Percentiles rank a stretch among this genome's conserved stretches.
phyloP scores from a whole-genome alignment of 495 filamentous ascomycete genomes.

The Astrocystis sublimbata region DNA sequence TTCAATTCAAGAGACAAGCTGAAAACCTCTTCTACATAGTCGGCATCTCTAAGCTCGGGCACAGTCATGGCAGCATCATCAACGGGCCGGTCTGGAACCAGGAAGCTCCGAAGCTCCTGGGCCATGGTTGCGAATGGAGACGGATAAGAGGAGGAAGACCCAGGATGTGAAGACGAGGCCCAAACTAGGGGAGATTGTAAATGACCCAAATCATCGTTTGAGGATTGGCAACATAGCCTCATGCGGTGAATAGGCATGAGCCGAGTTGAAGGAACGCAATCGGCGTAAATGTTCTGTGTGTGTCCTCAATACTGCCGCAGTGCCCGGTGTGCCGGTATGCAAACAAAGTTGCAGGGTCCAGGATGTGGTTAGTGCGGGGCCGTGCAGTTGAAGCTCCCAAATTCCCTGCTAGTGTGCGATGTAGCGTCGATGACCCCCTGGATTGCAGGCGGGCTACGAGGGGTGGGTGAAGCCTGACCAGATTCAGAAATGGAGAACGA shows the following conservation, averaged over 20 bases:
- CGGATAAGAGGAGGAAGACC: background rate
- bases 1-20: slow-evolving; percentile 35
- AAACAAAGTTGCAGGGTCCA: slow-evolving; percentile 6
- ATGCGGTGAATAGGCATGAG: background rate
- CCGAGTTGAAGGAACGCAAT: background rate
- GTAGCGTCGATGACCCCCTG: slow-evolving; percentile 3
- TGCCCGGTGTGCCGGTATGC: background rate
- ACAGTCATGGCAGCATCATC: slow-evolving; percentile 16
- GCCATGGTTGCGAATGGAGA: slow-evolving; percentile 24
- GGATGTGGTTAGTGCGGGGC: slow-evolving; percentile 2
- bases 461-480: background rate
- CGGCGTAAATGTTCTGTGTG: background rate
- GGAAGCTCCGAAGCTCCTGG: slow-evolving; percentile 24
- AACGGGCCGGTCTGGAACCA: slow-evolving; percentile 18
- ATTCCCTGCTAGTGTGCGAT: background rate
- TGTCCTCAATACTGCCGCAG: too few relatives aligned
- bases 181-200: slow-evolving; percentile 21
- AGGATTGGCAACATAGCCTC: slow-evolving; percentile 11
- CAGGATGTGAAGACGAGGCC: slow-evolving; percentile 9
- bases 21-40: slow-evolving; percentile 48
- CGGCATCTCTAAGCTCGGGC: slow-evolving; percentile 44
- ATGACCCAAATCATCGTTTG: slow-evolving; percentile 28
- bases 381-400: slow-evolving; percentile 9
- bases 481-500: background rate
- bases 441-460: background rate